These are phyloP conservation scores for Davidsoniella neocaledoniae DNA, from an alignment of 2,329 filamentous ascomycete species.

Conservation along the genomic window DNA sequence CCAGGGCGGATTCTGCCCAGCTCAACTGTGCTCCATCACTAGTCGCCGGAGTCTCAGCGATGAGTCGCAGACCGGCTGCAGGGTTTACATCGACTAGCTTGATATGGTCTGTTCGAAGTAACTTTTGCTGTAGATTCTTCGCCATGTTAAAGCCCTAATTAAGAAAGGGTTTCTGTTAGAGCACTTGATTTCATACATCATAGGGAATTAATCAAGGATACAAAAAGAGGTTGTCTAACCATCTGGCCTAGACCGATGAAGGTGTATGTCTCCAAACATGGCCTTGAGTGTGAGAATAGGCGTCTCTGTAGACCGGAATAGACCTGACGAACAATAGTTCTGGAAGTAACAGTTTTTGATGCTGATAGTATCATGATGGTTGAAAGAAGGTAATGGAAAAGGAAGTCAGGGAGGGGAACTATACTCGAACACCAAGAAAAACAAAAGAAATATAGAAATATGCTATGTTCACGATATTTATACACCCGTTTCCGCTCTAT, in stretches of 20 bases:
- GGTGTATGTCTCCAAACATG: slow-evolving; percentile 35
- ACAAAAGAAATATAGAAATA: no score
- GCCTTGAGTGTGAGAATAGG: slow-evolving; percentile 32
- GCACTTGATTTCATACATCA: not conserved
- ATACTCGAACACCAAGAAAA: no score
- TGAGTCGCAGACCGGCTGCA: slow-evolving; percentile 29
- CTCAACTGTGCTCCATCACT: slow-evolving; percentile 28
- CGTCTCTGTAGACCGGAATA: slow-evolving; percentile 23
- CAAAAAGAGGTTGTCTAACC: slow-evolving; percentile 23
- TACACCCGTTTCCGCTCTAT: no score
- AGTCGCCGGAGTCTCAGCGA: slow-evolving; percentile 29
- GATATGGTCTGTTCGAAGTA: slow-evolving; percentile 32
- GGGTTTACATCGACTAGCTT: slow-evolving; percentile 41
- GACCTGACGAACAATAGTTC: no score
- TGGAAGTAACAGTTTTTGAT: no score
- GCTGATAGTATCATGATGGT: no score
- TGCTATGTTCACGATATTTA: no score
- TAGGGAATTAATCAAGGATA: not conserved
- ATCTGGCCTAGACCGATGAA: slow-evolving; percentile 46
- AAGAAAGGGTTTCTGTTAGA: not conserved
- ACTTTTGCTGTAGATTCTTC: slow-evolving; percentile 41
- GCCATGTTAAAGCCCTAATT: slow-evolving; percentile 44
- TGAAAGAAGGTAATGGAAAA: no score
- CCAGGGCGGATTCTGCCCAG: slow-evolving; percentile 21
- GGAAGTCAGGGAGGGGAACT: no score